Evolutionary conservation across 2,329 filamentous ascomycete species (phyloP), one percentile per base, ranked within the genome.

Genomic region (Ascochyta fabae): DNA sequence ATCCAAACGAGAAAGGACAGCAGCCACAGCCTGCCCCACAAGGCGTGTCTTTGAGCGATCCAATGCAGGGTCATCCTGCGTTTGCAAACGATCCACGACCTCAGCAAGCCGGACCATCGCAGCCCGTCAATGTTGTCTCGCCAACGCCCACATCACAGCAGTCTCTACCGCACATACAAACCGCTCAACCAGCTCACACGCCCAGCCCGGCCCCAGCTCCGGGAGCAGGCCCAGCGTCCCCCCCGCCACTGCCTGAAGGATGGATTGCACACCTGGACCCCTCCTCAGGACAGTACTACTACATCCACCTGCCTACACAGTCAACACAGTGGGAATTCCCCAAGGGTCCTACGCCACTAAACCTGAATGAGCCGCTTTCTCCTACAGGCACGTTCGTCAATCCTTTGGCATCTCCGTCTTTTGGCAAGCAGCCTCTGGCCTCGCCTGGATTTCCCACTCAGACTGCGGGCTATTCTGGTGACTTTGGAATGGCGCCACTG

Each of bases 281-380:
- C 64, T 96, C 90, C 71, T 98, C 94, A 2, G 95, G 95, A 1
- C 94, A 98, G 72, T 99, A 98, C 77, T 99, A 99, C 76, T 99
- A 99, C 71, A 99, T 99, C 56, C 95, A 99, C 74, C 83, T 99
- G 27, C 90, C 93, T 1, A 93, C 91, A 0, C 95, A 98, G 72
- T 92, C 93, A 3, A 99, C 95, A 0, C 95, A 99, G 73, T 99
- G 95, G 95, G 95, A 99, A 70, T 98, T 98, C 65, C 95, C 95
- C 26, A 98, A 97, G 77, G 94, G 94, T 0, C 93, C 93, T 0
- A 96, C 92, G 23, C 94, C 94, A 1, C 82, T 97, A 49, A 90
- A 91, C 60, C 85, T 96, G 61, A 92, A 96, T 56, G 84, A 90
- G 15, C 94, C 94, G 0, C 79, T 97, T 53, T 97, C 94, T 6